phyloP scores from a whole-genome alignment of 805 yeast species.

The Metschnikowia gelsemii region DNA sequence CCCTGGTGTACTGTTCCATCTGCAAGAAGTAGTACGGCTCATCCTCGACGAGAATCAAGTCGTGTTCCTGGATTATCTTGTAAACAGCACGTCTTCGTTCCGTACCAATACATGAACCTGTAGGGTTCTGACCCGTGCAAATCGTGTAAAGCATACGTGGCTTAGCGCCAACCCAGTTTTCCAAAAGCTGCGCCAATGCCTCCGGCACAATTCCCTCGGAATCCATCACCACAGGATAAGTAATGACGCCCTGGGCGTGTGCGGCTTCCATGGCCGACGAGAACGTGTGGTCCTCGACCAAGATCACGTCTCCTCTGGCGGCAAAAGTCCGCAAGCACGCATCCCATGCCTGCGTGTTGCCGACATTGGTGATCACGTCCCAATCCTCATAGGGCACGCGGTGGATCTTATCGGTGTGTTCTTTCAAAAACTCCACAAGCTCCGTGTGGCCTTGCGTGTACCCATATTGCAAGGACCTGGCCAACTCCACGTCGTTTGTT shows the following conservation, averaged over 20 bases:
- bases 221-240: constrained; percentile 78
- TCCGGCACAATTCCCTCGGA: constrained; percentile 75
- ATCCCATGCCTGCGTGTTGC: constrained; percentile 92
- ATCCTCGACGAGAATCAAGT: constrained; percentile 85
- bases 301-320: constrained; percentile 75
- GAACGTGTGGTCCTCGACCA: constrained; percentile 81
- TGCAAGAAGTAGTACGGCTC: constrained; percentile 97
- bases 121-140: constrained; percentile 97
- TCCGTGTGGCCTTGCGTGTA: constrained; percentile 77
- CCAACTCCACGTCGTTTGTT: constrained; percentile 61
- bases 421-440: constrained; percentile 61
- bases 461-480: constrained; percentile 92
- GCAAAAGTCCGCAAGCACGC: constrained; percentile 74
- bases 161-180: constrained; percentile 69
- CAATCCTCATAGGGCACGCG: constrained; percentile 55
- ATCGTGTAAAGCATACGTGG: constrained; percentile 90
- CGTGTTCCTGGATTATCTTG: constrained; percentile 78
- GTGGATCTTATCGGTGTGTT: constrained; percentile 64
- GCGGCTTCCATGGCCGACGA: constrained; percentile 84
- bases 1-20: constrained; percentile 72
- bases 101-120: constrained; percentile 77
- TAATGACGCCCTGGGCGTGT: constrained; percentile 63
- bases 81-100: constrained; percentile 81
- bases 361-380: constrained; percentile 69
- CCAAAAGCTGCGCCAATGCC: constrained; percentile 57